Conservation (phyloP, 2,329 filamentous ascomycete species). For the Kalmusia sp. region DNA sequence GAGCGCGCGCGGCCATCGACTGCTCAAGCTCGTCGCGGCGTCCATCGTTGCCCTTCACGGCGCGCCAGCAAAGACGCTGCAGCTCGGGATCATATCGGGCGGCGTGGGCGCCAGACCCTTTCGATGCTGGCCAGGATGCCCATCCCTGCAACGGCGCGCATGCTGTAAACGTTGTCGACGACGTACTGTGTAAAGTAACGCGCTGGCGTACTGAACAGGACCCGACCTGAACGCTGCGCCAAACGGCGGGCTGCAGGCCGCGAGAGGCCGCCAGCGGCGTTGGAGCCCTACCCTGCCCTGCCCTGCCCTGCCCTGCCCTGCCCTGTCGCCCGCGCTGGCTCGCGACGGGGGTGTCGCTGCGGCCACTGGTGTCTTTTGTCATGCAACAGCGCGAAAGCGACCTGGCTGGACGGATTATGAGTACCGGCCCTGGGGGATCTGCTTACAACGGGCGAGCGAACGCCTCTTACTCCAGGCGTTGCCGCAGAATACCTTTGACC, state of each 20-base stretch:
- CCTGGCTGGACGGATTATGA: conserved; percentile 38
- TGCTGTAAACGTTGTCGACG: conserved; percentile 21
- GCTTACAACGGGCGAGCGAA: conserved; percentile 35
- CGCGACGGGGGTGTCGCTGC: conserved; percentile 22
- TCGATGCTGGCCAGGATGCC: conserved; percentile 6
- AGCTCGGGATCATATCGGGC: conserved; percentile 22
- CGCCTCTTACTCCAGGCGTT: conserved; percentile 24
- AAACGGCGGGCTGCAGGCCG: conserved; percentile 34
- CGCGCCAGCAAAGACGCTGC: conserved; percentile 8
- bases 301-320: too few relatives aligned
- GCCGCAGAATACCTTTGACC: conserved; percentile 16
- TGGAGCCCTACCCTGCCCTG: conserved; percentile 17
- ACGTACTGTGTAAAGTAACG: conserved; percentile 24
- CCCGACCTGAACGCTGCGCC: conserved; percentile 26
- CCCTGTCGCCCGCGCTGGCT: conserved; percentile 14
- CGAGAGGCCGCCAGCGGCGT: conserved; percentile 20
- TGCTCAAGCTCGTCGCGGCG: not conserved
- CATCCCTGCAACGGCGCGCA: conserved; percentile 25
- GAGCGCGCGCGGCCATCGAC: conserved; percentile 7
- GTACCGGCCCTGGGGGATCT: conserved; percentile 35
- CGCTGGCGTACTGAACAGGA: conserved; percentile 22
- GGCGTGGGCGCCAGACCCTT: conserved; percentile 10
- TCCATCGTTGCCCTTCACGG: conserved; percentile 19
- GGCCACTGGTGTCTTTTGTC: conserved; percentile 36
- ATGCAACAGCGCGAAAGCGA: conserved; percentile 31